Evolutionary conservation across 768 basidiomycete species (phyloP), one percentile per base, ranked within the genome.

Genomic region (Lyophyllum atratum): DNA sequence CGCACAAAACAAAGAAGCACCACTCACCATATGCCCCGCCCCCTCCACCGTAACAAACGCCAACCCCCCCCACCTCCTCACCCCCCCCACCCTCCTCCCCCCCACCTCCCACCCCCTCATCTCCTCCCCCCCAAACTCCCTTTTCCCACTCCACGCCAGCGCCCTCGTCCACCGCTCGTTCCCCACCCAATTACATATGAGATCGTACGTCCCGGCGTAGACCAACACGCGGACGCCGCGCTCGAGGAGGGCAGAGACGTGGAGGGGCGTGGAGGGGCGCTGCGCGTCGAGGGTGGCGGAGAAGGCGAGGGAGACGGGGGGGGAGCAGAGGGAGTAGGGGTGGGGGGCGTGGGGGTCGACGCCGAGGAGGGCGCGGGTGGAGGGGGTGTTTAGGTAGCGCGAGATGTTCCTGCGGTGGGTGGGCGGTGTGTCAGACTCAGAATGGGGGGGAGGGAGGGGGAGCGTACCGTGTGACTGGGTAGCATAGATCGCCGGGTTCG

Each of bases 111-210:
- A 93, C 33, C 83, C 81, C 52, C 79, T 72, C 67, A 85, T 69
- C 17, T 75, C 71, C 72, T 61, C 61, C 56, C 6, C 67, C 49
- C 10, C 67, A 83, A 64, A 77, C 74, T 62, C 80, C 59, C 63
- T 63, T 49, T 80, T 71, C 2, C 89, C 89, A 45, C 80, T 83
- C 92, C 92, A 93, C 54, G 89, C 83, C 59, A 94, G 74, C 26
- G 72, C 72, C 49, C 85, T 70, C 7, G 85, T 83, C 90, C 90
- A 93, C 26, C 79, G 74, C 63, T 86, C 82, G 67, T 92, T 92
- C 5, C 86, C 87, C 25, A 89, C 72, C 79, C 85, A 87, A 67
- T 90, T 90, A 69, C 89, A 91, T 51, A 85, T 85, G 85, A 84
- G 89, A 61, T 90, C 88, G 56, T 87, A 85, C 29, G 77, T 78